A percentile compares a stretch with the other conserved stretches of the same genome.
phyloP scores from a whole-genome alignment of 805 yeast genomes.

The Cyberlindnera euphorbiiphila region DNA sequence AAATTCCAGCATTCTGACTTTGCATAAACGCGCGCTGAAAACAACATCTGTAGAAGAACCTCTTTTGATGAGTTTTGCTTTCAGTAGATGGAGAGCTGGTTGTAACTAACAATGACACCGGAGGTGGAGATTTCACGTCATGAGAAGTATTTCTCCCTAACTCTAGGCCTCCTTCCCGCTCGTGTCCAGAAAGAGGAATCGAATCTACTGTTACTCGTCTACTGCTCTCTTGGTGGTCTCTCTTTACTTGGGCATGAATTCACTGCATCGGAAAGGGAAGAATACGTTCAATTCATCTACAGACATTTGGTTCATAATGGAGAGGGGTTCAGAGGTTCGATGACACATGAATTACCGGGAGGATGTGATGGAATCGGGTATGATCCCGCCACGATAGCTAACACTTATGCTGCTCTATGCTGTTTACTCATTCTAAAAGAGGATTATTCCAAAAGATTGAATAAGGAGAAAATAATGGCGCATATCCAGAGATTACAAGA shows the following conservation, averaged over 20 bases:
- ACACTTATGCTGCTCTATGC: slow-evolving; percentile 73
- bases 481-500: slow-evolving; percentile 62
- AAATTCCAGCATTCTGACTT: too few relatives aligned
- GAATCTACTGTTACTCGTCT: slow-evolving; percentile 63
- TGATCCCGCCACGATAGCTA: slow-evolving; percentile 64
- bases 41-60: too few relatives aligned
- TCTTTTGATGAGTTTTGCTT: too few relatives aligned
- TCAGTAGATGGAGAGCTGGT: too few relatives aligned
- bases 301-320: slow-evolving; percentile 38
- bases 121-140: slow-evolving; percentile 24
- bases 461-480: slow-evolving; percentile 40
- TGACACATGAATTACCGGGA: slow-evolving; percentile 35
- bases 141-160: slow-evolving; percentile 43
- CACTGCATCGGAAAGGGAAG: slow-evolving; percentile 26
- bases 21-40: too few relatives aligned
- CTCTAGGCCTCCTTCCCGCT: slow-evolving; percentile 51
- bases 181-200: slow-evolving; percentile 61
- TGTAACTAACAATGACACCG: background rate
- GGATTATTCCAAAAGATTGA: slow-evolving; percentile 36
- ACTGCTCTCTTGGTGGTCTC: slow-evolving; percentile 61
- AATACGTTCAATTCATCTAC: slow-evolving; percentile 42
- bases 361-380: slow-evolving; percentile 27
- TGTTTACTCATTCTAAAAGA: slow-evolving; percentile 49
- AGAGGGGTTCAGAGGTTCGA: slow-evolving; percentile 58
- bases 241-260: slow-evolving; percentile 28